Base-by-base conservation (phyloP, 345 rosid genomes). In the Acer yangbiense region DNA sequence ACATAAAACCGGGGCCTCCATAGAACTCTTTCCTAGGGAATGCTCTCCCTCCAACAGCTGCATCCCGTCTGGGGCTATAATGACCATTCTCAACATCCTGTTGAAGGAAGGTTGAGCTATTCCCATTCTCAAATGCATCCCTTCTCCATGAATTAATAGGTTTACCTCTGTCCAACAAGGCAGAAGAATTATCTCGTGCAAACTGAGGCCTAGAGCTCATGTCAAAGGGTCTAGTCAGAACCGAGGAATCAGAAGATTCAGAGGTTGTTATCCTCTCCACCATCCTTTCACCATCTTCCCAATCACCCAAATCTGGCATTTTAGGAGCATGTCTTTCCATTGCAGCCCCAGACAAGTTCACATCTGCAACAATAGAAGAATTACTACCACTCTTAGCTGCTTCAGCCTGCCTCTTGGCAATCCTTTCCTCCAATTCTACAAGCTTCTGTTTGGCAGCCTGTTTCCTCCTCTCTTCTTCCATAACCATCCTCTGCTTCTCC, bases 391-490 rank as follows among this genome's bases (percentile, higher is more conserved):
- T 81, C 68, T 72, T 89, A 18, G 70, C 81, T 68, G 86, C 83
- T 79, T 89, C 98, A 68, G 89, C 87, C 76, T 86, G 91, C 86
- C 98, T 90, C 87, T 86, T 92, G 27, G 99, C 98, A 64, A 96
- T 96, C 79, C 77, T 91, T 85, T 96, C 94, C 83, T 96, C 98
- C 87, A 96, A 83, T 83, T 96, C 99, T 39, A 96, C 79, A 78
- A 96, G 98, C 85, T 94, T 96, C 73, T 91, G 95, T 83, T 91
- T 94, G 23, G 99, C 98, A 83, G 97, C 97, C 75, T 91, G 97
- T 79, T 91, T 92, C 83, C 99, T 90, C 85, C 99, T 91, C 84
- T 96, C 99, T 80, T 94, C 98, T 85, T 96, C 99, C 92, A 94
- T 82, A 74, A 84, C 25, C 69, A 91, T 79, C 87, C 89, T 90